These are phyloP conservation scores for Zalerion maritima DNA, from an alignment of 495 filamentous ascomycete species.

Conservation along the genomic window DNA sequence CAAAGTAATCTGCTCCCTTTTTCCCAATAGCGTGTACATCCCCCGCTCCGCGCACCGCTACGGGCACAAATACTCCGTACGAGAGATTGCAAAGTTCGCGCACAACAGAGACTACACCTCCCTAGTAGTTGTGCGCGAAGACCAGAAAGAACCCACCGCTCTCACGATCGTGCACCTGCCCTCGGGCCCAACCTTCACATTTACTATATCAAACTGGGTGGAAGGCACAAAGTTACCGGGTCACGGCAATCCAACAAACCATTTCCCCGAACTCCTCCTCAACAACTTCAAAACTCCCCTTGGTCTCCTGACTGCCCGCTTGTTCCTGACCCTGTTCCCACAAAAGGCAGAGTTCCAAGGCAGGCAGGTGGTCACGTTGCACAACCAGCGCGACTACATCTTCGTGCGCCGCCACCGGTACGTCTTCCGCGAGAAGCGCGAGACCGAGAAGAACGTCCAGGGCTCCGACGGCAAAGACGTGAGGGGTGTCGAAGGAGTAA, in stretches of 20 bases:
- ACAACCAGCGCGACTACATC: constrained; percentile 94
- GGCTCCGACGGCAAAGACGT: constrained; percentile 77
- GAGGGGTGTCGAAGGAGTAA: constrained; percentile 65
- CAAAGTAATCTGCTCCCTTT: constrained; percentile 56
- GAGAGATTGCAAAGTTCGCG: constrained; percentile 81
- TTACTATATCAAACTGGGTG: constrained; percentile 65
- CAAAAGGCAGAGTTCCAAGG: constrained; percentile 67
- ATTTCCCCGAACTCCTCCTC: constrained; percentile 84
- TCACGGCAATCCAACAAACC: constrained; percentile 76
- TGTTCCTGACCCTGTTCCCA: constrained; percentile 76
- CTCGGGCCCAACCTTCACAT: constrained; percentile 62
- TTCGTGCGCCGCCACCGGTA: constrained; percentile 86
- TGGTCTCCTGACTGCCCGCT: constrained; percentile 73
- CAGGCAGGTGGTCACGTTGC: constrained; percentile 76
- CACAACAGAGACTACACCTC: constrained; percentile 64
- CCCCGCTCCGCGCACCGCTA: constrained; percentile 66
- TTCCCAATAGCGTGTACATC: constrained; percentile 82
- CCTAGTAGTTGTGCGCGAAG: constrained; percentile 69
- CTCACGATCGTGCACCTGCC: constrained; percentile 75
- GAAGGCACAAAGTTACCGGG: constrained; percentile 72
- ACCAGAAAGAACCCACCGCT: constrained; percentile 62
- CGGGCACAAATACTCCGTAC: constrained; percentile 72
- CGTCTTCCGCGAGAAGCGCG: constrained; percentile 73
- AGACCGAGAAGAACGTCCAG: constrained; percentile 76
- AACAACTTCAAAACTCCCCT: constrained; percentile 93